These are phyloP conservation scores for Candida silvicultrix DNA, from an alignment of 805 yeast species.

Conservation along the genomic window DNA sequence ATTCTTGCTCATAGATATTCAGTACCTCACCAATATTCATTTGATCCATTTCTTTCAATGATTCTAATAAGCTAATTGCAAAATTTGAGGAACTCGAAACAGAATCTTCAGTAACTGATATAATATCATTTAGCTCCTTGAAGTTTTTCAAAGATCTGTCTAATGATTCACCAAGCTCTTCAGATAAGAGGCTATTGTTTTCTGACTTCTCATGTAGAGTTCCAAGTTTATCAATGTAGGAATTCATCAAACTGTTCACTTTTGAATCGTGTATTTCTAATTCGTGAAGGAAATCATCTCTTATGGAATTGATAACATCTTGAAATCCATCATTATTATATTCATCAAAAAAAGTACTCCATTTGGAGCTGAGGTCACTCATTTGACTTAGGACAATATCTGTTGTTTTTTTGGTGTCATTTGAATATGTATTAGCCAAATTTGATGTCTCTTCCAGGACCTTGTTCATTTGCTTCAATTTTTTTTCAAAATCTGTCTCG, in stretches of 20 bases:
- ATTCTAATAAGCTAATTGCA: neutral
- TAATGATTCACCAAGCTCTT: neutral
- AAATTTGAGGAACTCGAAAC: neutral
- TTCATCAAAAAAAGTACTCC: neutral
- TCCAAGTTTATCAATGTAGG: neutral
- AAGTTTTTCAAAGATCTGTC: neutral
- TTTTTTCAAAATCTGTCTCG: neutral
- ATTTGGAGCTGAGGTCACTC: neutral
- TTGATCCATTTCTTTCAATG: neutral
- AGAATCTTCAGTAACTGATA: neutral
- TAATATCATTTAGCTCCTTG: neutral
- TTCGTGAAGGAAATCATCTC: neutral
- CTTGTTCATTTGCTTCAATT: neutral
- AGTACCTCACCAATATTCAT: neutral
- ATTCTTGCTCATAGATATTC: neutral
- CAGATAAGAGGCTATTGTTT: neutral
- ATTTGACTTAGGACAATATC: neutral
- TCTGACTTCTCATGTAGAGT: neutral
- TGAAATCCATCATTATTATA: neutral
- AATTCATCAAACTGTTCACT: neutral
- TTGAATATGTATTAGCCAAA: neutral
- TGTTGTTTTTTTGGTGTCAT: neutral
- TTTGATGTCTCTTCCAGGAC: neutral
- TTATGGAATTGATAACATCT: neutral
- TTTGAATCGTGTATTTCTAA: neutral